Base-by-base conservation (phyloP, 2,329 filamentous ascomycete species). In the Claviceps citrina region DNA sequence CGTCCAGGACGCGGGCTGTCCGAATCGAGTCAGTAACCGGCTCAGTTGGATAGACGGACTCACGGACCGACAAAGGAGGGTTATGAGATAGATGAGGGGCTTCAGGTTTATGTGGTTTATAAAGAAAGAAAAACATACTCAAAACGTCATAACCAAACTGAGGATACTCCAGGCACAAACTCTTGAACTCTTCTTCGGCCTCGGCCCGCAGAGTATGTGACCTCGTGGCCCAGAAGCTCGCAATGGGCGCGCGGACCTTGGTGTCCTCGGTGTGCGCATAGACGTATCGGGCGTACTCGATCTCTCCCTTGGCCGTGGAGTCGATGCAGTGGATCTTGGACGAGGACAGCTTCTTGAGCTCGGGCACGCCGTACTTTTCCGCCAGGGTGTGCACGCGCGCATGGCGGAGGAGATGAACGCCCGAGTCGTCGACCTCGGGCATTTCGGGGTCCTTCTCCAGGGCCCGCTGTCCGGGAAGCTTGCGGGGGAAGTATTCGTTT, bases 71-170 rank as follows among this genome's bases (percentile, higher is more conserved):
- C n/a, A n/a, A n/a, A n/a, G n/a, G n/a, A n/a, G n/a, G n/a, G n/a
- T n/a, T n/a, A n/a, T n/a, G n/a, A n/a, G n/a, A n/a, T n/a, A n/a
- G n/a, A n/a, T n/a, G n/a, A n/a, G n/a, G n/a, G n/a, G n/a, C n/a
- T n/a, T n/a, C n/a, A n/a, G n/a, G n/a, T n/a, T n/a, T n/a, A n/a
- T n/a, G n/a, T n/a, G n/a, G n/a, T n/a, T n/a, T n/a, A n/a, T n/a
- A n/a, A n/a, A n/a, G n/a, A n/a, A n/a, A n/a, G n/a, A 37, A 7
- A 19, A 40, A 65, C 70, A 49, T 67, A 84, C 76, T 86, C 44
- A 95, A 73, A 41, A 96, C 83, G 59, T 95, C 87, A 65, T 87
- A 95, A 54, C 82, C 82, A 56, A 95, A 95, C 56, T 93, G 81
- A 15, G 87, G 87, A 56, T 79, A 86, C 62, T 94, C 83, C 57